These are phyloP conservation scores for Cystobasidium onofrii DNA, from an alignment of 768 basidiomycete genomes.

Conservation along the genomic window DNA sequence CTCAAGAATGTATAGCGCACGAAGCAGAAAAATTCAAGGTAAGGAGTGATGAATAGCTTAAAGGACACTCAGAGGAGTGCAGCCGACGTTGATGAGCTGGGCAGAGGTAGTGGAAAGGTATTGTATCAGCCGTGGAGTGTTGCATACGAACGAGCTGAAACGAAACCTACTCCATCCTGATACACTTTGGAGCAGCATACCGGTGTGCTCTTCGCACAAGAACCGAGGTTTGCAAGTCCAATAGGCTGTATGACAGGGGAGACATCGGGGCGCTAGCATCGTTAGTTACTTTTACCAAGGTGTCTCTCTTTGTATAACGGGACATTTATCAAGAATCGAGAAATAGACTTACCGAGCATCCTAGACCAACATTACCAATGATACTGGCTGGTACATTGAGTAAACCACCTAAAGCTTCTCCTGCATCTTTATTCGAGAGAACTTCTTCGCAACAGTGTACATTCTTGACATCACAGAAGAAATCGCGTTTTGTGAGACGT, in stretches of 20 bases:
- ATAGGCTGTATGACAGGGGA: slow-evolving; percentile 24
- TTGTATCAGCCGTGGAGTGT: neutral
- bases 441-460: slow-evolving; percentile 30
- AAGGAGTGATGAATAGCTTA: neutral
- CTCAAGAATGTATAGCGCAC: neutral
- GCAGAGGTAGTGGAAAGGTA: neutral
- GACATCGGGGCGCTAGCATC: neutral
- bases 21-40: neutral
- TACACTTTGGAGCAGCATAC: slow-evolving; percentile 31
- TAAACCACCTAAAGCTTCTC: slow-evolving; percentile 1
- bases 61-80: slow-evolving; percentile 25
- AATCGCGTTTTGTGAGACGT: slow-evolving; percentile 25
- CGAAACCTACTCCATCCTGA: no score
- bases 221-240: slow-evolving; percentile 24
- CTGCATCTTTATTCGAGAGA: slow-evolving; percentile 15
- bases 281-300: neutral
- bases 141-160: neutral
- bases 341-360: slow-evolving; percentile 6
- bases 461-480: slow-evolving; percentile 24
- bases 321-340: neutral
- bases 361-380: slow-evolving; percentile 17
- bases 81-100: slow-evolving; percentile 30
- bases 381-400: slow-evolving; percentile 9
- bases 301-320: neutral
- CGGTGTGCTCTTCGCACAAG: slow-evolving; percentile 20